Base-by-base conservation (phyloP, 202 grass and related monocot genomes). In the Panicum virgatum region DNA sequence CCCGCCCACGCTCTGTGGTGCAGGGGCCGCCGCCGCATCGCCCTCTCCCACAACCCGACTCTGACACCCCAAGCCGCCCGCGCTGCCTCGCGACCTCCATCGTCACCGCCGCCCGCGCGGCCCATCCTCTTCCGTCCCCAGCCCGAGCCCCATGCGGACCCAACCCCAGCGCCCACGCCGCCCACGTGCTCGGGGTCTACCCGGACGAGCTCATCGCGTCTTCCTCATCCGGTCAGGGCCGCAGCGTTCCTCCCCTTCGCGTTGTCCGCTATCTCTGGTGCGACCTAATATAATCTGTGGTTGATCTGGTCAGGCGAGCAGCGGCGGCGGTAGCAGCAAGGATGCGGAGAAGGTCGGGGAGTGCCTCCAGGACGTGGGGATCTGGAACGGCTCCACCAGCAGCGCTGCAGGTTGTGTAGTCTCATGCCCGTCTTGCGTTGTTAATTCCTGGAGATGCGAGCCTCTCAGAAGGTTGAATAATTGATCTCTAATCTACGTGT, bases 161-260 rank as follows among this genome's bases (percentile, higher is more conserved):
- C n/a, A n/a, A n/a, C n/a, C n/a, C n/a, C n/a, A n/a, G n/a, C n/a
- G n/a, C n/a, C n/a, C n/a, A n/a, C n/a, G n/a, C n/a, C 80, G 75
- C 80, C 19, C 72, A 99, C 75, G 97, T 87, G 12, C 89, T 93
- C 23, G 85, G 90, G 48, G 91, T 99, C 81, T 96, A 96, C 84
- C 93, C 97, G 12, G 97, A 94, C 76, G 91, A 96, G 5, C 88
- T 94, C 71, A 39, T 88, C 78, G 97, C 89, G 76, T 86, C 86
- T 32, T 72, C 85, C 52, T 86, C 76, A 19, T 62, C 62, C 68
- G 63, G 76, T 70, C 75, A 36, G 72, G 67, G 34, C 76, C 58
- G 62, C 56, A 0, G 2, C 39, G 47, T 78, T 12, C 36, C 6
- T 11, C 43, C 56, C 3, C 46, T 62, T 77, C n/a, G 4, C 22